Conservation (phyloP, 1,139 yeast genomes). For the Saccharomyces uvarum region DNA sequence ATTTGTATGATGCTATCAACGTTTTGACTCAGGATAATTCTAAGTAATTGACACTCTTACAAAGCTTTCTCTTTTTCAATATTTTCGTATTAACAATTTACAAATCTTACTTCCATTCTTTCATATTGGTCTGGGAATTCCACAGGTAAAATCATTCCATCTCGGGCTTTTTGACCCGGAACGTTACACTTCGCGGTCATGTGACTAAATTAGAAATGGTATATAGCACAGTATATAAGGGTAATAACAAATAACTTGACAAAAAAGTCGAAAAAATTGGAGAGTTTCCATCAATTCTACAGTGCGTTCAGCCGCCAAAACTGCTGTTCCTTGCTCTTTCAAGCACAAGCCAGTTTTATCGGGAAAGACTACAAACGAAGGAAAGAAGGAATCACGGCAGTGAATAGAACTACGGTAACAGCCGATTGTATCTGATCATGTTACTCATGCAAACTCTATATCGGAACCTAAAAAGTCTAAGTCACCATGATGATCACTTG, state of each 20-base stretch:
- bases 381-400: background rate
- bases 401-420: background rate
- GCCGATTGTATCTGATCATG: background rate
- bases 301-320: background rate
- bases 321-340: background rate
- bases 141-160: background rate
- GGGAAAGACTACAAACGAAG: background rate
- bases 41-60: background rate
- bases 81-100: background rate
- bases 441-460: constrained; percentile 13
- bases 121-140: background rate
- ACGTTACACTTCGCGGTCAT: background rate
- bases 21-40: background rate
- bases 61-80: background rate
- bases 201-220: background rate
- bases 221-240: background rate
- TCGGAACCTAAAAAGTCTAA: constrained; percentile 22
- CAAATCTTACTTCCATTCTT: background rate
- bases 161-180: background rate
- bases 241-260: background rate
- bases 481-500: background rate
- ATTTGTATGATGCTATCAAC: constrained; percentile 8
- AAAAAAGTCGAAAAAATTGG: background rate
- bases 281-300: background rate
- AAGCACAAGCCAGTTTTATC: background rate